Base-by-base conservation (phyloP, 1,139 yeast genomes). In the Candida frijolesensis region DNA sequence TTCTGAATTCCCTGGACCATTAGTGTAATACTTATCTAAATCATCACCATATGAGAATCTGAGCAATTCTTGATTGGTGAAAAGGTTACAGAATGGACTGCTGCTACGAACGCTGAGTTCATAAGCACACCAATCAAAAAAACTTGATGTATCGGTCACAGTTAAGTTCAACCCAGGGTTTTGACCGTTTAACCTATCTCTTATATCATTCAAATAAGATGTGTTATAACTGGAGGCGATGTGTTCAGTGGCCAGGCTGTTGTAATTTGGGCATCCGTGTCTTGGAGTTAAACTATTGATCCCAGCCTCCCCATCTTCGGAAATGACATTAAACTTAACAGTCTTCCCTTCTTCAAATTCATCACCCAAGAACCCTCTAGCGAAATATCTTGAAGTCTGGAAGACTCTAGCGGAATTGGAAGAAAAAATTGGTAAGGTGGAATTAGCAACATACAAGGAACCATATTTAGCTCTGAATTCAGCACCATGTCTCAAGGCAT, bases 91-190 rank as follows among this genome's bases (percentile, higher is more conserved):
- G 52, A 82, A 73, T 11, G 74, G 72, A 4, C 84, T 74, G 27
- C 65, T 54, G 2, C 85, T 86, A 34, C 66, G 66, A 14, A 72
- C 78, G 56, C 78, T 78, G 54, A 82, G 64, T 59, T 82, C 87
- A 61, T 70, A 83, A 2, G 82, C 83, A 64, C 85, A 82, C 66
- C 78, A 66, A 45, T 66, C 64, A 56, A 76, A 67, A 55, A 80
- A 57, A 45, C 64, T 59, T 43, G 61, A 60, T 42, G 82, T 71
- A 57, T 84, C 86, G 10, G 56, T 48, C 5, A 64, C 56, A 5
- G 76, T 71, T 46, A 73, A 55, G 40, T 67, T 62, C 42, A 68
- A 60, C 2, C 75, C 82, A 0, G 81, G 78, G 46, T 81, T 68
- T 32, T 68, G 66, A 47, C 62, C 63, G 47, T 66, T 68, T 46